Evolutionary conservation across 306 rosid genomes (phyloP).

Genomic region (Canavalia gladiata): DNA sequence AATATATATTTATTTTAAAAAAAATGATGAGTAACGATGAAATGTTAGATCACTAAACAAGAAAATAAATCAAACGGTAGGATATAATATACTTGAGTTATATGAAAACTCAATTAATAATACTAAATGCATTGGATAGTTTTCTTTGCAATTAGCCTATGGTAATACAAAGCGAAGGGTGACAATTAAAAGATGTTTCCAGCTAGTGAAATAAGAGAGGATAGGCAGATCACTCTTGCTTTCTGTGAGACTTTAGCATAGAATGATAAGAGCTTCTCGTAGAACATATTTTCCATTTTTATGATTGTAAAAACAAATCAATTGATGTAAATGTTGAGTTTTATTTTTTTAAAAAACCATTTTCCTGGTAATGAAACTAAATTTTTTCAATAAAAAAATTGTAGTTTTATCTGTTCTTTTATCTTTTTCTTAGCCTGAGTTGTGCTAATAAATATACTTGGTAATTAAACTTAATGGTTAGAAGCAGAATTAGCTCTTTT

Average conservation of each 20-base stretch:
- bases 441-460: neutral
- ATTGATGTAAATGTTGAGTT: constrained; percentile 17
- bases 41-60: constrained; percentile 46
- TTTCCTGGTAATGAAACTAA: constrained; percentile 8
- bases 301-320: constrained; percentile 23
- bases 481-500: constrained; percentile 1
- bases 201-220: neutral
- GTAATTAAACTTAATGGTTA: neutral
- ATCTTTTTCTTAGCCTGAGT: neutral
- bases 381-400: neutral
- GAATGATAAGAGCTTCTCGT: constrained; percentile 32
- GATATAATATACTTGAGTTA: neutral
- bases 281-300: neutral
- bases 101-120: constrained; percentile 14
- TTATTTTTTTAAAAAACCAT: neutral
- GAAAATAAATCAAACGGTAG: constrained; percentile 48
- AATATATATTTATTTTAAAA: no score
- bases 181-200: neutral
- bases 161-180: no score
- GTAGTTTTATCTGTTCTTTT: neutral
- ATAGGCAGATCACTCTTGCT: neutral
- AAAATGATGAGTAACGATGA: no score
- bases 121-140: constrained; percentile 9
- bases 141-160: constrained; percentile 23
- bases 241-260: constrained; percentile 22